phyloP scores from a whole-genome alignment of 768 basidiomycete species.

The Lactarius sanguifluus region DNA sequence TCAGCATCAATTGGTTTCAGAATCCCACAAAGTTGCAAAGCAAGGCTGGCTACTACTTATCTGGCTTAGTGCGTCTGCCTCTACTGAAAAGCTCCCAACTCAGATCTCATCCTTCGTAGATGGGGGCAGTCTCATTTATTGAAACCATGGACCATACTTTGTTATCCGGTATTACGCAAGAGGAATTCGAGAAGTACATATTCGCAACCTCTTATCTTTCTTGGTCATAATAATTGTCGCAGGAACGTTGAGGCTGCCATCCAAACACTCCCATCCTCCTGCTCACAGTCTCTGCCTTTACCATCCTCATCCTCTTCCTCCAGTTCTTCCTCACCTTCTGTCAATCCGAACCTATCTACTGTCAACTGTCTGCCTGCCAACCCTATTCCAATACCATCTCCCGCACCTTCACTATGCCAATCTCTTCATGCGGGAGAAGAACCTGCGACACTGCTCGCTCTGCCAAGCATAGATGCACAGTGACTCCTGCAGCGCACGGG shows the following conservation, averaged over 20 bases:
- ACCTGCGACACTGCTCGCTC: constrained; percentile 75
- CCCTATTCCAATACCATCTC: constrained; percentile 27
- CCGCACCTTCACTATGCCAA: constrained; percentile 12
- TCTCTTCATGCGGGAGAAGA: constrained; percentile 78
- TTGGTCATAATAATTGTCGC: background rate
- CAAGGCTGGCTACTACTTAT: constrained; percentile 96
- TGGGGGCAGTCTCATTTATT: constrained; percentile 95
- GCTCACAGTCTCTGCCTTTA: too few relatives aligned
- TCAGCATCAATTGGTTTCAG: constrained; percentile 88
- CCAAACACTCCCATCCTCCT: too few relatives aligned
- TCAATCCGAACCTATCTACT: constrained; percentile 33
- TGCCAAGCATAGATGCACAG: constrained; percentile 71
- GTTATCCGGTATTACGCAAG: constrained; percentile 89
- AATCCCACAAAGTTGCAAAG: constrained; percentile 88
- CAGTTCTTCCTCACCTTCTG: constrained; percentile 31
- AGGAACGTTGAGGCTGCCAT: constrained; percentile 63
- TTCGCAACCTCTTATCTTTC: background rate
- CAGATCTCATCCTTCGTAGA: constrained; percentile 46
- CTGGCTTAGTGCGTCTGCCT: constrained; percentile 70
- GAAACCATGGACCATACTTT: constrained; percentile 97
- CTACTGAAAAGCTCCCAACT: background rate
- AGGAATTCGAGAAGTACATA: constrained; percentile 81
- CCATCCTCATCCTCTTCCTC: constrained; percentile 36
- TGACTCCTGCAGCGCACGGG: constrained; percentile 87
- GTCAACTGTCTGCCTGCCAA: constrained; percentile 20